Percentiles rank a stretch among this genome's conserved stretches.
phyloP scores from a whole-genome alignment of 768 basidiomycete species.

The Cubamyces lactineus region DNA sequence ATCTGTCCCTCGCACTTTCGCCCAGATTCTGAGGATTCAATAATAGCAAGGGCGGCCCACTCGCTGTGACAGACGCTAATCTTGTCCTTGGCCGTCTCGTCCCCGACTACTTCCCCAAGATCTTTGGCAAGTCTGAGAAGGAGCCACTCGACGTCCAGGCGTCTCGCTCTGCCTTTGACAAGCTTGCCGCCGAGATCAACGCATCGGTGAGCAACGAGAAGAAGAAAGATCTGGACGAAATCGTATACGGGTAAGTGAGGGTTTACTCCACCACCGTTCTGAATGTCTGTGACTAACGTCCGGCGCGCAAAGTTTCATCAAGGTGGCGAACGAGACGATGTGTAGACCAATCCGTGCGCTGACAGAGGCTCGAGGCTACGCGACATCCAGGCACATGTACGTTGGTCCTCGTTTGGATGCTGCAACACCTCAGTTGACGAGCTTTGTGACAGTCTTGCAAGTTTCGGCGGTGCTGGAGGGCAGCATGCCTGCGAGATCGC shows the following conservation, averaged over 20 bases:
- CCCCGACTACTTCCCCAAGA: conserved; percentile 92
- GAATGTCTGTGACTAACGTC: background rate
- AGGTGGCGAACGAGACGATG: conserved; percentile 98
- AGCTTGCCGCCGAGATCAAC: conserved; percentile 72
- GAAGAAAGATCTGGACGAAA: conserved; percentile 73
- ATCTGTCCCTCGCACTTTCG: background rate
- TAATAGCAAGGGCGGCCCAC: conserved; percentile 81
- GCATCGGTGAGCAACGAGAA: conserved; percentile 49
- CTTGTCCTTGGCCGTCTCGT: conserved; percentile 86
- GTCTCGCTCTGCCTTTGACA: conserved; percentile 66
- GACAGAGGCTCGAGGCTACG: conserved; percentile 88
- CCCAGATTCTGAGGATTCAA: background rate
- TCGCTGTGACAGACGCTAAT: conserved; percentile 94
- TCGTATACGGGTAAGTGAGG: conserved; percentile 74
- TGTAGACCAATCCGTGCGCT: conserved; percentile 88
- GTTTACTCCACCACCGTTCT: background rate
- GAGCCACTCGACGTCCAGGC: conserved; percentile 82
- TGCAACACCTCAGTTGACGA: conserved; percentile 3
- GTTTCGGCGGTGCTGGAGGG: conserved; percentile 89
- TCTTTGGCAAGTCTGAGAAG: conserved; percentile 88
- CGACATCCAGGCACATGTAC: conserved; percentile 74
- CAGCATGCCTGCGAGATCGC: conserved; percentile 96
- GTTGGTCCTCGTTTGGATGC: conserved; percentile 18
- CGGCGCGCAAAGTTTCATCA: conserved; percentile 72
- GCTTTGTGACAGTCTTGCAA: conserved; percentile 58